A percentile compares a stretch with the other conserved stretches of the same genome.
Conservation (phyloP, 176 grass and related monocot genomes). For the Metroxylon sagu region DNA sequence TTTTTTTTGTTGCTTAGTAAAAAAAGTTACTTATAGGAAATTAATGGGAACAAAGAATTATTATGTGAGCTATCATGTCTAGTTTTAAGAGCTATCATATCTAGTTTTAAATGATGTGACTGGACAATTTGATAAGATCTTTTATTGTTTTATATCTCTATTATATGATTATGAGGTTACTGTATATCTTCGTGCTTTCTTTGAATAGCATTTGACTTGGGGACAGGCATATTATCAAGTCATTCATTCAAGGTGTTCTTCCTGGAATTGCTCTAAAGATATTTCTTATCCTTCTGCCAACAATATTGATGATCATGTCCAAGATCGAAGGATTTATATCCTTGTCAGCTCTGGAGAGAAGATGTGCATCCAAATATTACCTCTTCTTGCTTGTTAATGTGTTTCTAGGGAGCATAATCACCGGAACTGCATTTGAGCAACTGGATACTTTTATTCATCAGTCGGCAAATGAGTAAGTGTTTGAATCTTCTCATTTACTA, state of each 20-base stretch:
- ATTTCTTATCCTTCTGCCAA: constrained; percentile 91
- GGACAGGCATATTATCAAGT: constrained; percentile 50
- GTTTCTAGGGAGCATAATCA: constrained; percentile 66
- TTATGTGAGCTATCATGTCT: no score
- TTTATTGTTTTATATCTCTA: no score
- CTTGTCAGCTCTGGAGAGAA: constrained; percentile 77
- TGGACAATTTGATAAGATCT: no score
- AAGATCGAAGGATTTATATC: constrained; percentile 84
- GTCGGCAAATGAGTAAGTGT: constrained; percentile 80
- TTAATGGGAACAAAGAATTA: no score
- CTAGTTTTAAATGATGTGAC: no score
- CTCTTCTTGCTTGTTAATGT: constrained; percentile 90
- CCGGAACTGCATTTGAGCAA: constrained; percentile 83
- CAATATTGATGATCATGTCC: constrained; percentile 98
- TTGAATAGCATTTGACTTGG: background rate
- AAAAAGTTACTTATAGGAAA: no score
- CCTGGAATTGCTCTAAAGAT: constrained; percentile 97
- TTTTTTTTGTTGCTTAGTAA: no score
- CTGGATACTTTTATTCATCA: constrained; percentile 66
- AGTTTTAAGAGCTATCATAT: no score
- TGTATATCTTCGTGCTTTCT: background rate
- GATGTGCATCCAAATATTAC: constrained; percentile 82
- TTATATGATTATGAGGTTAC: no score
- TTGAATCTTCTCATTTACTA: constrained; percentile 5
- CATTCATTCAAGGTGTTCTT: constrained; percentile 96